Evolutionary conservation across 108 stramenopile species (phyloP).

Genomic region (Skeletonema marinoi): DNA sequence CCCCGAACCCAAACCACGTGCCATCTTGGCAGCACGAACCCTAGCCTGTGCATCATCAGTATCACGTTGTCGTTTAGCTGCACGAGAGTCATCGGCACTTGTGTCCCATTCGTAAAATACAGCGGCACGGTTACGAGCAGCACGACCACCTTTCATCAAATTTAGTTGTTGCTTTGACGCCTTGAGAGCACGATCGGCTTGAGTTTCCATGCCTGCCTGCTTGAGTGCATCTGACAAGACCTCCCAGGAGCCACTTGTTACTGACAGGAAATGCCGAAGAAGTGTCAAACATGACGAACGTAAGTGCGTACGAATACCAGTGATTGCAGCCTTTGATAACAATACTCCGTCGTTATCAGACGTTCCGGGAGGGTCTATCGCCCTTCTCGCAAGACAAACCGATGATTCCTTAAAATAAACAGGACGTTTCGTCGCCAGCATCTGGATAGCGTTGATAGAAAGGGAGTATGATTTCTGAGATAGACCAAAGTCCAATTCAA

Average conservation of each 20-base stretch:
- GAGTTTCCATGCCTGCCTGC: slow-evolving; percentile 70
- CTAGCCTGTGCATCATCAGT: slow-evolving; percentile 84
- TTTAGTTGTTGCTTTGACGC: slow-evolving; percentile 79
- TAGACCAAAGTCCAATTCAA: slow-evolving; percentile 82
- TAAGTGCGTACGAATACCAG: slow-evolving; percentile 66
- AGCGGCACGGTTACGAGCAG: slow-evolving; percentile 82
- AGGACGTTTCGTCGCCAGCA: slow-evolving; percentile 76
- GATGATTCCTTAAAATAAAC: slow-evolving; percentile 83
- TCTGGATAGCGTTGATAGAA: slow-evolving; percentile 80
- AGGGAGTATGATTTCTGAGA: slow-evolving; percentile 84
- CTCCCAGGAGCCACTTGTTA: slow-evolving; percentile 67
- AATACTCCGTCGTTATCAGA: slow-evolving; percentile 31
- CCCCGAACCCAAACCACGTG: slow-evolving; percentile 83
- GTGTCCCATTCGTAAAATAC: slow-evolving; percentile 89
- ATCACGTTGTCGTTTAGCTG: slow-evolving; percentile 73
- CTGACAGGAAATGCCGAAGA: slow-evolving; percentile 80
- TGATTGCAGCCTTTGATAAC: slow-evolving; percentile 47
- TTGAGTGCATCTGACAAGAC: slow-evolving; percentile 66
- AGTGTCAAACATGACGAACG: slow-evolving; percentile 81
- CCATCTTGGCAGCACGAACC: slow-evolving; percentile 80
- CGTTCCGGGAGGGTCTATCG: slow-evolving; percentile 69
- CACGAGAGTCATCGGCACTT: slow-evolving; percentile 57
- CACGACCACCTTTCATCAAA: slow-evolving; percentile 86
- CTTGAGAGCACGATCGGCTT: slow-evolving; percentile 83
- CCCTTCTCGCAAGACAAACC: slow-evolving; percentile 70